phyloP scores from a whole-genome alignment of 2,329 filamentous ascomycete genomes.

The Claviceps africana region DNA sequence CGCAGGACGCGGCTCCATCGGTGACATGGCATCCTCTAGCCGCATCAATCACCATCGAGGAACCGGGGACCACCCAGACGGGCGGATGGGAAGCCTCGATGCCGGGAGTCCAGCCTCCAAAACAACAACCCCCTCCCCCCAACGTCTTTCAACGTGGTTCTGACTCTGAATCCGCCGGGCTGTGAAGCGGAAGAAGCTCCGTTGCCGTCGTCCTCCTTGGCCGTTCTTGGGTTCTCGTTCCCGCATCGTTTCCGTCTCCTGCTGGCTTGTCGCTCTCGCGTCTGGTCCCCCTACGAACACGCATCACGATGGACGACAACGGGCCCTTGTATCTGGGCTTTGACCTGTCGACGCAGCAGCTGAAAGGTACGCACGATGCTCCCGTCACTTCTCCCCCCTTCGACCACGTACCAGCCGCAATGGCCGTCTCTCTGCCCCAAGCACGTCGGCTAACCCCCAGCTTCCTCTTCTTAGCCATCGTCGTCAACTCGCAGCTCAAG shows the following conservation, averaged over 20 bases:
- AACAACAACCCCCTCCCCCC: no score
- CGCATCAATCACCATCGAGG: slow-evolving; percentile 1
- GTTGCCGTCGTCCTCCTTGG: no score
- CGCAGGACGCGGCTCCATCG: not conserved
- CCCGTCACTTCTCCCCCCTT: no score
- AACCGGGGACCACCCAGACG: not conserved
- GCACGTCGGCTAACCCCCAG: not conserved
- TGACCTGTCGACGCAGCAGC: slow-evolving; percentile 90
- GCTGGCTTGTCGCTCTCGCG: no score
- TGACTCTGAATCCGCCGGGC: no score
- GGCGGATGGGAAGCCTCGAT: not conserved
- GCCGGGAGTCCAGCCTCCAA: not conserved
- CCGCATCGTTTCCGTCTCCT: not conserved
- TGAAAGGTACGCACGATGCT: slow-evolving; percentile 59
- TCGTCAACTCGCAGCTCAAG: slow-evolving; percentile 69
- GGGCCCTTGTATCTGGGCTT: slow-evolving; percentile 75
- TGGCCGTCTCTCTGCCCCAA: no score
- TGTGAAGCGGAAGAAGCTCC: no score
- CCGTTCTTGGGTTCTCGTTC: no score
- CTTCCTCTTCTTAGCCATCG: slow-evolving; percentile 51
- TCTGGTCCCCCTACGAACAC: not conserved
- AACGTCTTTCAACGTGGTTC: no score
- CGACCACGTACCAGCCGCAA: no score
- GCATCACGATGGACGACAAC: not conserved
- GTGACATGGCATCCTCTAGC: not conserved